These are phyloP conservation scores for Poa pratensis DNA, from an alignment of 176 grass and related monocot genomes.

Conservation along the genomic window DNA sequence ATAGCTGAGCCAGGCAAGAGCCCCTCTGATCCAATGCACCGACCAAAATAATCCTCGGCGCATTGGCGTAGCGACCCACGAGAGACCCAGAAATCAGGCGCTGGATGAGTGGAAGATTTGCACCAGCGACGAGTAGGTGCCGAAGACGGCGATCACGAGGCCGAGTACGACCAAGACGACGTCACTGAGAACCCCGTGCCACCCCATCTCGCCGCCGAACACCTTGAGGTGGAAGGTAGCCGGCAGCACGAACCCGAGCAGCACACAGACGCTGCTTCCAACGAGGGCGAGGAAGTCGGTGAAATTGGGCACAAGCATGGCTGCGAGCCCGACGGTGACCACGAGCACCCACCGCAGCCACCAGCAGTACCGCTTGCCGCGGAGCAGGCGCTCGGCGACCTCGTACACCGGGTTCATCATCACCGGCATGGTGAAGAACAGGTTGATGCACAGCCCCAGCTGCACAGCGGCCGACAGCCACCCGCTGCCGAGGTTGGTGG, in stretches of 20 bases:
- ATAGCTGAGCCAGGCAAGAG: conserved; percentile 13
- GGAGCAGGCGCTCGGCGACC: conserved; percentile 85
- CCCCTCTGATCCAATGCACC: conserved; percentile 20
- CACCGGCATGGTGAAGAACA: conserved; percentile 98
- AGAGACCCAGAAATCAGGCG: conserved; percentile 25
- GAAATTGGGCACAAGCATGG: conserved; percentile 89
- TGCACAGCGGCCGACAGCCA: conserved; percentile 79
- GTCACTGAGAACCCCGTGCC: conserved; percentile 52
- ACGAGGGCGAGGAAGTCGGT: conserved; percentile 87
- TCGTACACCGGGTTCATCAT: conserved; percentile 99
- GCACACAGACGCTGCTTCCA: conserved; percentile 88
- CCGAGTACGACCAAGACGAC: conserved; percentile 56
- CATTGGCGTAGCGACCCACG: not conserved
- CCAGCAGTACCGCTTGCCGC: conserved; percentile 76
- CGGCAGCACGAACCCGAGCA: conserved; percentile 87
- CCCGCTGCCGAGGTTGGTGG: conserved; percentile 83
- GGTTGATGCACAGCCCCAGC: conserved; percentile 93
- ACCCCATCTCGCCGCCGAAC: conserved; percentile 69
- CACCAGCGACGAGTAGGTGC: conserved; percentile 85
- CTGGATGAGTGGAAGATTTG: conserved; percentile 74
- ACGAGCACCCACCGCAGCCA: conserved; percentile 86
- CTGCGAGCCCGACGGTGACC: conserved; percentile 52
- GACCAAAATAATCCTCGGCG: conserved; percentile 8
- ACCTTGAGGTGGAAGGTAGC: conserved; percentile 89
- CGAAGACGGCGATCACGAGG: conserved; percentile 62